Evolutionary conservation across 805 yeast genomes (phyloP).

Genomic region (Yarrowia porcina): DNA sequence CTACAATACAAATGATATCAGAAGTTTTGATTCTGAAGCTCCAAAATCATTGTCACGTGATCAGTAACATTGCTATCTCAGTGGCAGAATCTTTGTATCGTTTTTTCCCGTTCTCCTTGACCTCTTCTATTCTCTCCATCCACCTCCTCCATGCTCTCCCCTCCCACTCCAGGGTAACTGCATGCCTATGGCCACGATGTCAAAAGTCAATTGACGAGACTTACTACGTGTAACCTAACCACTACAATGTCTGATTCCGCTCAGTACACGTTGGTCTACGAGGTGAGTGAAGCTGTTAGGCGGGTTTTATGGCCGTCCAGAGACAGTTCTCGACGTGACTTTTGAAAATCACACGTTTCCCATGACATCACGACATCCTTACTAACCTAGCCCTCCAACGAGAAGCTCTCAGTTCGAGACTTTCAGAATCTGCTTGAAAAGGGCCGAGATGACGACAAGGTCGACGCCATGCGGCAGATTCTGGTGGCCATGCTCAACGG

Average conservation of each 20-base stretch:
- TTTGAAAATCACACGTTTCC: background rate
- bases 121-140: no score
- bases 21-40: no score
- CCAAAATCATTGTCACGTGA: no score
- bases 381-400: constrained; percentile 32
- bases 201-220: constrained; percentile 25
- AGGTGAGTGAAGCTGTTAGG: constrained; percentile 29
- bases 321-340: background rate
- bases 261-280: constrained; percentile 35
- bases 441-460: constrained; percentile 82
- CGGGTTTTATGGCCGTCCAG: background rate
- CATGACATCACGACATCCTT: background rate
- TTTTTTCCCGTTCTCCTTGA: no score
- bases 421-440: constrained; percentile 77
- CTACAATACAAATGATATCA: no score
- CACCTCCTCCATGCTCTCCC: background rate
- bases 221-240: constrained; percentile 23
- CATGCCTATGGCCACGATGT: constrained; percentile 21
- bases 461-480: constrained; percentile 85
- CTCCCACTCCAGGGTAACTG: background rate
- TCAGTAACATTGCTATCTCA: no score
- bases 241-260: constrained; percentile 45
- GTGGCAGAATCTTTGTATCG: no score
- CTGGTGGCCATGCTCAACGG: constrained; percentile 86
- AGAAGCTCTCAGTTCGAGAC: constrained; percentile 57